Evolutionary conservation across 495 filamentous ascomycete genomes (phyloP).

Genomic region (Lentithecium fluviatile): DNA sequence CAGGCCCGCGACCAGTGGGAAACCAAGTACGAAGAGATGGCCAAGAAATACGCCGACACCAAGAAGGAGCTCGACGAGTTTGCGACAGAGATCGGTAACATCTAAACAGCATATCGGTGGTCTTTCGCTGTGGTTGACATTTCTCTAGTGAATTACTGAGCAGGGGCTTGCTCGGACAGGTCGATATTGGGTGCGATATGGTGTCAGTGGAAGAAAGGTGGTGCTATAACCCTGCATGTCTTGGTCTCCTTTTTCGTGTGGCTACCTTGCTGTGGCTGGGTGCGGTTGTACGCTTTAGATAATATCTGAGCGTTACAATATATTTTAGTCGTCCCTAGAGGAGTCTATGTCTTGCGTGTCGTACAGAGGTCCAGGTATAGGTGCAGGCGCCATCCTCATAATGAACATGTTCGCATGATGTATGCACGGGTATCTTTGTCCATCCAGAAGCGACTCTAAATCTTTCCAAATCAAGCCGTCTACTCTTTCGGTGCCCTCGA

Average conservation of each 20-base stretch:
- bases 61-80: conserved; percentile 92
- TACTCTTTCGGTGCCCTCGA: conserved; percentile 17
- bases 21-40: conserved; percentile 92
- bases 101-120: conserved; percentile 54
- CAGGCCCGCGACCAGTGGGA: conserved; percentile 87
- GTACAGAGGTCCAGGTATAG: no score
- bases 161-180: background rate
- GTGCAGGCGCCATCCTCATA: no score
- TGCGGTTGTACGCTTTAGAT: conserved; percentile 10
- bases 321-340: conserved; percentile 5
- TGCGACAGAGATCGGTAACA: conserved; percentile 82
- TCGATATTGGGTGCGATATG: background rate
- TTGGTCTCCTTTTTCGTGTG: conserved; percentile 2
- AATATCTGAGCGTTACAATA: conserved; percentile 17
- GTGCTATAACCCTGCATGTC: background rate
- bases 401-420: no score
- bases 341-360: background rate
- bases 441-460: background rate
- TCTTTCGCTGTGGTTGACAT: conserved; percentile 15
- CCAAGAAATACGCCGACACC: conserved; percentile 76
- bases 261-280: background rate
- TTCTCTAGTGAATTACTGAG: conserved; percentile 6
- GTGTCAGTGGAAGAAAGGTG: background rate
- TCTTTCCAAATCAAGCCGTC: background rate
- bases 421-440: no score